Evolutionary conservation across 2,329 filamentous ascomycete species (phyloP).

Genomic region (Immersiporthe knoxdaviesiana): DNA sequence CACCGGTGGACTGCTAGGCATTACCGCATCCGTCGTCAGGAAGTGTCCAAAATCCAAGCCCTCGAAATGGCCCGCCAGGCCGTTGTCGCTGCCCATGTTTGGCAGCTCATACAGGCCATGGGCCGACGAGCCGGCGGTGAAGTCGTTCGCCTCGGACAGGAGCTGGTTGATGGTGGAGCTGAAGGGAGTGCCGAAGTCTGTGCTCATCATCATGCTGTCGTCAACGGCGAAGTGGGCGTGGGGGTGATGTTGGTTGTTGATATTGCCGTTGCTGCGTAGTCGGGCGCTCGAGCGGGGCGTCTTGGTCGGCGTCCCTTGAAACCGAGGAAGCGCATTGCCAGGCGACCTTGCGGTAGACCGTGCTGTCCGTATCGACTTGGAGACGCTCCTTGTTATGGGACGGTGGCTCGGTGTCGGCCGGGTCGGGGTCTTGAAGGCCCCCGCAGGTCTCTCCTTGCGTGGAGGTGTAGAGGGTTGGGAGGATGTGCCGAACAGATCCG

Average conservation of each 20-base stretch:
- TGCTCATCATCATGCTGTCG: constrained; percentile 36
- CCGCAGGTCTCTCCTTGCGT: constrained; percentile 51
- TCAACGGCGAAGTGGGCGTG: constrained; percentile 41
- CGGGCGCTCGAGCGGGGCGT: constrained; percentile 42
- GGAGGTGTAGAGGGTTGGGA: constrained; percentile 57
- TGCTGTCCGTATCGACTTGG: constrained; percentile 56
- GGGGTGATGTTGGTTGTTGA: constrained; percentile 31
- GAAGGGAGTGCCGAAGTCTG: constrained; percentile 57
- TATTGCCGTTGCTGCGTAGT: constrained; percentile 50
- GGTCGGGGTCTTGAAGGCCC: constrained; percentile 64
- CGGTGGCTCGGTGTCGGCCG: constrained; percentile 64
- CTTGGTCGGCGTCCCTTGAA: constrained; percentile 53
- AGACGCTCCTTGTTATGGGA: constrained; percentile 64
- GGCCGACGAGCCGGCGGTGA: constrained; percentile 45
- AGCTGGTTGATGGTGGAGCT: constrained; percentile 67
- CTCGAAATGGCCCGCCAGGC: constrained; percentile 34
- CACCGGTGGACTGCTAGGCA: constrained; percentile 54
- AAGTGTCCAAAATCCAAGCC: constrained; percentile 52
- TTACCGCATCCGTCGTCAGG: constrained; percentile 50
- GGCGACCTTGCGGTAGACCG: constrained; percentile 50
- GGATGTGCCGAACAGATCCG: constrained; percentile 68
- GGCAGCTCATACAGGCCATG: constrained; percentile 48
- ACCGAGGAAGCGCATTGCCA: constrained; percentile 40
- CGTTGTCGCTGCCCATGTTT: constrained; percentile 42
- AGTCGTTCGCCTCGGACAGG: constrained; percentile 58